phyloP scores from a whole-genome alignment of 768 basidiomycete genomes.

The Amylocystis lapponica region DNA sequence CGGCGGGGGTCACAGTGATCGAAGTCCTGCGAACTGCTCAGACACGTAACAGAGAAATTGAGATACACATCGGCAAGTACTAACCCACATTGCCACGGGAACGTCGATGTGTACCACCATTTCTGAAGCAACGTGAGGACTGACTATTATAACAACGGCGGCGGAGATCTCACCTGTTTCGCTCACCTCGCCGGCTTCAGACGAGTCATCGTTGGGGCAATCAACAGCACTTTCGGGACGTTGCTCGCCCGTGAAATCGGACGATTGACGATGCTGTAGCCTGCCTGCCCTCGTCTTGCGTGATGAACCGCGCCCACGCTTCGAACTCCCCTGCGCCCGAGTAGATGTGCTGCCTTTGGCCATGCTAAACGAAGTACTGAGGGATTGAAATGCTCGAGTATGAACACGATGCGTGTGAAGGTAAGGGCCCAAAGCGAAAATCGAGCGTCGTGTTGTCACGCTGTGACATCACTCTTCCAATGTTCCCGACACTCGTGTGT shows the following conservation, averaged over 20 bases:
- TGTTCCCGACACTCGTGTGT: slow-evolving; percentile 58
- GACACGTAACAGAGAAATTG: not conserved
- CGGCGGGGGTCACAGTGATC: slow-evolving; percentile 92
- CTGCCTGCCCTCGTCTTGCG: slow-evolving; percentile 34
- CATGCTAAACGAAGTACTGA: no score
- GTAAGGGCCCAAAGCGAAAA: no score
- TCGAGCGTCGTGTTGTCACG: no score
- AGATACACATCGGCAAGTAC: slow-evolving; percentile 27
- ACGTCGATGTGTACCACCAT: slow-evolving; percentile 39
- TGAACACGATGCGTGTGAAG: no score
- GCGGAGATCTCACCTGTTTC: not conserved
- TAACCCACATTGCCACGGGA: slow-evolving; percentile 95
- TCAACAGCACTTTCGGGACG: slow-evolving; percentile 58
- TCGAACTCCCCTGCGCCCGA: not conserved
- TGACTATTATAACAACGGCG: not conserved
- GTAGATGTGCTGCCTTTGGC: not conserved
- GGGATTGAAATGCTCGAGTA: no score
- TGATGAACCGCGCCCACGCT: slow-evolving; percentile 11
- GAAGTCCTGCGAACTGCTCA: slow-evolving; percentile 63
- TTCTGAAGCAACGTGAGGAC: not conserved
- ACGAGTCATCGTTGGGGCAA: slow-evolving; percentile 30
- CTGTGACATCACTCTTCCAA: slow-evolving; percentile 24
- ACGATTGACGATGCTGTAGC: slow-evolving; percentile 20
- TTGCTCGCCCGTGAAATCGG: slow-evolving; percentile 25
- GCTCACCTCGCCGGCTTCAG: not conserved